Conservation (phyloP, 805 yeast species). For the Wickerhamiella occidentalis region DNA sequence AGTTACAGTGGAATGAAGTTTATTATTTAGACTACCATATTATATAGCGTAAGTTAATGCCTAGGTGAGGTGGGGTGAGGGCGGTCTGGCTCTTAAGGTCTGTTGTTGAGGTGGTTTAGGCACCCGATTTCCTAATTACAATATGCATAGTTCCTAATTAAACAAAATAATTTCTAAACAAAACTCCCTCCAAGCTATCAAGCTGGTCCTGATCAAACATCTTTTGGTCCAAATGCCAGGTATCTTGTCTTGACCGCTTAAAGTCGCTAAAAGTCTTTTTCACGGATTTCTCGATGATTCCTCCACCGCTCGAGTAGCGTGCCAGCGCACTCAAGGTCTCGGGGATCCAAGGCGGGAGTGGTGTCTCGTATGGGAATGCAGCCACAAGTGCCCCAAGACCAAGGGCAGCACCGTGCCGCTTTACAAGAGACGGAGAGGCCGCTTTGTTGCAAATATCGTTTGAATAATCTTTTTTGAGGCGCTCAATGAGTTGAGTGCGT, state of each 20-base stretch:
- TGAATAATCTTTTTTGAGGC: slow-evolving; percentile 36
- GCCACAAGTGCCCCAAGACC: slow-evolving; percentile 80
- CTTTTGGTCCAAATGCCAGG: slow-evolving; percentile 83
- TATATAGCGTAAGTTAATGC: too few relatives aligned
- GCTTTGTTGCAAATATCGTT: slow-evolving; percentile 19
- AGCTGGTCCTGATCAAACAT: slow-evolving; percentile 66
- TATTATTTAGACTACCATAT: too few relatives aligned
- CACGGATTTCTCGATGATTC: slow-evolving; percentile 71
- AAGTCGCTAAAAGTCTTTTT: slow-evolving; percentile 70
- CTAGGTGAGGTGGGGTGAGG: too few relatives aligned
- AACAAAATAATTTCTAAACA: slow-evolving; percentile 85
- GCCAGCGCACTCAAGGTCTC: slow-evolving; percentile 56
- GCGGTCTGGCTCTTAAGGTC: too few relatives aligned
- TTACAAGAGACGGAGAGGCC: too few relatives aligned
- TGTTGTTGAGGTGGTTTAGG: too few relatives aligned
- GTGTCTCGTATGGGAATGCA: slow-evolving; percentile 83
- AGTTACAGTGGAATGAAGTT: too few relatives aligned
- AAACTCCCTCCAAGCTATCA: slow-evolving; percentile 86
- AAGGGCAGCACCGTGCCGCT: slow-evolving; percentile 64
- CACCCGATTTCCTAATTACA: too few relatives aligned
- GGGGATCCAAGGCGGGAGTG: slow-evolving; percentile 89
- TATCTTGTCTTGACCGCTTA: slow-evolving; percentile 84
- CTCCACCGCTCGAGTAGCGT: slow-evolving; percentile 57
- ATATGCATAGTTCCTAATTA: too few relatives aligned
- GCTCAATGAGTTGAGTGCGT: slow-evolving; percentile 30